Conservation (phyloP, 352 stramenopile genomes). For the Globisporangium lucens region DNA sequence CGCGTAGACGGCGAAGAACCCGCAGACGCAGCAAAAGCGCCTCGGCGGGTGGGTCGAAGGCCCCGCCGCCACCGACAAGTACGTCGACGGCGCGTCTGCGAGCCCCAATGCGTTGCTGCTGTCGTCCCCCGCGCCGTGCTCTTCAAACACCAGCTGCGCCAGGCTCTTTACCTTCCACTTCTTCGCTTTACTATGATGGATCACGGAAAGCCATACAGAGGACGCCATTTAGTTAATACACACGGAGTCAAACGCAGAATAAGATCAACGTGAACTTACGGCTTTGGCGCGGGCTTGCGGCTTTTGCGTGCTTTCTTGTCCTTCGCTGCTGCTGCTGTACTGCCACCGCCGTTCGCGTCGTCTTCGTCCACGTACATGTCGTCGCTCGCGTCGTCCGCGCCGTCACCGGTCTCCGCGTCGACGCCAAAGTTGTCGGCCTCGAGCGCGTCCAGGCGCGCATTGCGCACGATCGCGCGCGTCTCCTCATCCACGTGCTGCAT, state of each 20-base stretch:
- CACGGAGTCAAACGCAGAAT: background rate
- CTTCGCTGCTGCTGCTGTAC: background rate
- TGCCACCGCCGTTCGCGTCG: background rate
- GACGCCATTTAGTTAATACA: background rate
- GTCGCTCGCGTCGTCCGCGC: conserved; percentile 40
- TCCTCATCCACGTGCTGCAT: conserved; percentile 84
- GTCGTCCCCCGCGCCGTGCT: conserved; percentile 31
- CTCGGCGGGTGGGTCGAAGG: conserved; percentile 58
- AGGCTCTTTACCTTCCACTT: conserved; percentile 88
- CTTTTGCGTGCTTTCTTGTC: conserved; percentile 45
- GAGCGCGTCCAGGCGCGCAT: conserved; percentile 82
- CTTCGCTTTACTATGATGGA: conserved; percentile 20
- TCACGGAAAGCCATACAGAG: background rate
- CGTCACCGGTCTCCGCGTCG: conserved; percentile 51
- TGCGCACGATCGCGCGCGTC: conserved; percentile 77
- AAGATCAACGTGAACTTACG: background rate
- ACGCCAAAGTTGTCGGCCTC: conserved; percentile 88
- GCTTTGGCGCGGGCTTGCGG: conserved; percentile 7
- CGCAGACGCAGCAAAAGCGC: conserved; percentile 86
- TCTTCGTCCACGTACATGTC: conserved; percentile 80
- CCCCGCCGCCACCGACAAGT: conserved; percentile 64
- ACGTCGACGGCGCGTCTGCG: conserved; percentile 43
- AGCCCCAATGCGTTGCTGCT: background rate
- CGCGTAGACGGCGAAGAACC: conserved; percentile 75
- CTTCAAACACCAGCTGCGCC: conserved; percentile 84